Conservation (phyloP, 2,329 filamentous ascomycete species). For the Sphaerostilbella broomeana region DNA sequence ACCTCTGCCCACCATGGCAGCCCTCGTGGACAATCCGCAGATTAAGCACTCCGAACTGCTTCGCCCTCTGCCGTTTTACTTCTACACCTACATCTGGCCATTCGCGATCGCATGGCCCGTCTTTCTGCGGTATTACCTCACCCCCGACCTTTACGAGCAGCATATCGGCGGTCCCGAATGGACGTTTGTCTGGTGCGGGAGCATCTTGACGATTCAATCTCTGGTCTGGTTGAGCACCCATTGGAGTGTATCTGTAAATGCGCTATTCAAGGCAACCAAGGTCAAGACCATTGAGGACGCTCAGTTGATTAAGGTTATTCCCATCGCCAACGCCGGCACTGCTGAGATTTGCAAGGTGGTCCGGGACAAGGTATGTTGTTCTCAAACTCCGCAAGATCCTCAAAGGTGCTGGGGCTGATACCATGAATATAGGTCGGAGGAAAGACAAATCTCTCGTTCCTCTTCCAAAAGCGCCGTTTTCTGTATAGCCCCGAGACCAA, state of each 20-base stretch:
- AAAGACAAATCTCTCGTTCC: slow-evolving; percentile 74
- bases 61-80: slow-evolving; percentile 71
- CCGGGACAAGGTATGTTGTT: slow-evolving; percentile 55
- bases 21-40: slow-evolving; percentile 83
- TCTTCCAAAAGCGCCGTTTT: slow-evolving; percentile 98
- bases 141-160: slow-evolving; percentile 75
- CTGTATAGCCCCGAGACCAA: slow-evolving; percentile 67
- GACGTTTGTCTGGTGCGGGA: slow-evolving; percentile 91
- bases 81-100: slow-evolving; percentile 89
- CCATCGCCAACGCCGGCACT: slow-evolving; percentile 78
- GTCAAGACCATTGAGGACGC: slow-evolving; percentile 67
- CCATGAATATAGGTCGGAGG: slow-evolving; percentile 50
- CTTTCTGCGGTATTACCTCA: slow-evolving; percentile 84
- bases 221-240: slow-evolving; percentile 93
- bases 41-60: slow-evolving; percentile 84
- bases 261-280: slow-evolving; percentile 70
- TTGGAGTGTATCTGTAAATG: slow-evolving; percentile 88
- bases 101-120: slow-evolving; percentile 87
- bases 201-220: slow-evolving; percentile 81
- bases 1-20: slow-evolving; percentile 43
- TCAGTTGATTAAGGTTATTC: slow-evolving; percentile 85
- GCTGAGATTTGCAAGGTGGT: slow-evolving; percentile 80
- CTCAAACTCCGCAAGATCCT: neutral
- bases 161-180: slow-evolving; percentile 93
- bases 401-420: neutral